Evolutionary conservation across 2,329 filamentous ascomycete species (phyloP), one percentile per base, ranked within the genome.

Genomic region (Dothidotthia symphoricarpi): DNA sequence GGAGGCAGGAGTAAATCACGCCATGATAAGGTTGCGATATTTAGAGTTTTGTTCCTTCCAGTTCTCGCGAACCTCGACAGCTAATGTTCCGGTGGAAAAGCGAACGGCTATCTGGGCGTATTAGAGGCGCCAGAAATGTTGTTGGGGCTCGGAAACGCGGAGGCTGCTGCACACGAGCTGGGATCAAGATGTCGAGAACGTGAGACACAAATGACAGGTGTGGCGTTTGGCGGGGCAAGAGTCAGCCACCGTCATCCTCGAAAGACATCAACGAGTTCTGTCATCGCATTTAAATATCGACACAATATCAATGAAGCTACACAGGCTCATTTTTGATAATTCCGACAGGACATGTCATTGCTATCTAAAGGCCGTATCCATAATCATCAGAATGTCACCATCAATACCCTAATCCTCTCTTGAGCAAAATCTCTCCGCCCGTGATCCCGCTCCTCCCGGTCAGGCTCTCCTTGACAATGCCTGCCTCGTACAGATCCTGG

Each of bases 401-500:
- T 15, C 11, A 13, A 15, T 30, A 24, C 36, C 16, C 39, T 3
- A 70, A 24, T 3, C 27, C 46, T 26, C 57, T 47, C 31, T 39
- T 55, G 28, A 68, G 61, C 47, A 73, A 31, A 2, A 70, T 58
- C n/a, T 71, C 62, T 2, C 69, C 69, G 6, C 68, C 69, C 9
- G 51, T 59, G n/a, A 67, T 53, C 17, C 54, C 61, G 45, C 64
- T 69, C 34, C 54, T 53, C 1, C 77, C 77, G 2, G 70, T 60
- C 53, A 67, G 57, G 3, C 72, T 75, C 3, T 69, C 49, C 31
- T 64, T 67, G 28, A 81, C 14, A 3, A 80, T 67, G 0, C 77
- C 77, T 12, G 67, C 71, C 16, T 61, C 61, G 1, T 74, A 68
- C 39, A 83, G 43, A 28, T 77, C 75, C 33, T 72, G 64, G 2